These are phyloP conservation scores for Xeromyces bisporus DNA, from an alignment of 495 filamentous ascomycete species.

Conservation along the genomic window DNA sequence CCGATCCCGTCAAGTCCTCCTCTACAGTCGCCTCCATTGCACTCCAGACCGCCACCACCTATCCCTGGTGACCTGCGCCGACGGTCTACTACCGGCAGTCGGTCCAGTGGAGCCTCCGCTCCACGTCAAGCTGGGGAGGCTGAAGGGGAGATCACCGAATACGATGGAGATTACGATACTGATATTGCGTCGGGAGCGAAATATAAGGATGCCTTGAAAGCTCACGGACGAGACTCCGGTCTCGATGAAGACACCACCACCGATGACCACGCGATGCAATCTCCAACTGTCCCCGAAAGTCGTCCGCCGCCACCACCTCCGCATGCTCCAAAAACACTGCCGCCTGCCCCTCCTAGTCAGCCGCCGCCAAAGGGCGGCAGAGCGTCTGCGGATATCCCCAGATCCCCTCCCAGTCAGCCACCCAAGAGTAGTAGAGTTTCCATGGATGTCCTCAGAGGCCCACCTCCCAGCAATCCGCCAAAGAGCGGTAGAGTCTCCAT, in stretches of 20 bases:
- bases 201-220: conserved; percentile 79
- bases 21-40: conserved; percentile 31
- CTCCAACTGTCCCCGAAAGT: conserved; percentile 30
- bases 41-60: conserved; percentile 61
- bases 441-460: no score
- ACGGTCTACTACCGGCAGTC: conserved; percentile 41
- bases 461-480: conserved; percentile 30
- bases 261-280: conserved; percentile 34
- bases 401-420: conserved; percentile 43
- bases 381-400: conserved; percentile 51
- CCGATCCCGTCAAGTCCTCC: conserved; percentile 31
- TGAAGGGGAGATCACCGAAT: conserved; percentile 77
- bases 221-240: conserved; percentile 64
- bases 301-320: conserved; percentile 40
- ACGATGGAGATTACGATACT: conserved; percentile 96
- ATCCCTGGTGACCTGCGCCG: conserved; percentile 45
- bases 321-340: conserved; percentile 32
- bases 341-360: conserved; percentile 36
- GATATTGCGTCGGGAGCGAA: conserved; percentile 82
- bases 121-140: conserved; percentile 34
- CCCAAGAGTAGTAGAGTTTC: no score
- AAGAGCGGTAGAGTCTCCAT: conserved; percentile 34
- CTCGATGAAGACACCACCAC: conserved; percentile 39
- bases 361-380: conserved; percentile 29
- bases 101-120: conserved; percentile 17